Evolutionary conservation across 352 stramenopile species (phyloP).

Genomic region (Globisporangium sylvaticum): DNA sequence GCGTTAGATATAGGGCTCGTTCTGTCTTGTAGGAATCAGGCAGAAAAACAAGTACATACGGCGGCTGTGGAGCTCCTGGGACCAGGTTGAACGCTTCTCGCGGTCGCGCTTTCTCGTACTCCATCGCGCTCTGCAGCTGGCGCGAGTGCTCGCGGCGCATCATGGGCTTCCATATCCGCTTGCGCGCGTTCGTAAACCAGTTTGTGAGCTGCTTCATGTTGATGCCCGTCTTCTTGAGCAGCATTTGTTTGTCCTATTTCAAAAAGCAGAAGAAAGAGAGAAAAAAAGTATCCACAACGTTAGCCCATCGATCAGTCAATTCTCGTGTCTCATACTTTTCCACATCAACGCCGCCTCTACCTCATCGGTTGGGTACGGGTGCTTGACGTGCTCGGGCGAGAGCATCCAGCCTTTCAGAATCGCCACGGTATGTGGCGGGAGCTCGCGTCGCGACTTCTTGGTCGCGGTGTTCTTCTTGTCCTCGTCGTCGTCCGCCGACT

Average conservation of each 20-base stretch:
- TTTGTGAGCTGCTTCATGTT: conserved; percentile 91
- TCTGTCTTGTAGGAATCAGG: not conserved
- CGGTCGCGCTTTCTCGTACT: conserved; percentile 56
- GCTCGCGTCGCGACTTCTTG: conserved; percentile 78
- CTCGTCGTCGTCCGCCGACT: conserved; percentile 25
- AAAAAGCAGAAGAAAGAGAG: not conserved
- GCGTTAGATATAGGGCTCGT: not conserved
- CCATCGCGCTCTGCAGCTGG: conserved; percentile 67
- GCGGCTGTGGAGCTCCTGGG: conserved; percentile 14
- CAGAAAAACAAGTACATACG: conserved; percentile 13
- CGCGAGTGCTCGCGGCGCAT: conserved; percentile 82
- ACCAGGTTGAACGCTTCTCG: conserved; percentile 24
- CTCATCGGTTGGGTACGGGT: conserved; percentile 87
- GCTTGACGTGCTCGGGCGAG: conserved; percentile 85
- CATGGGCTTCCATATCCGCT: conserved; percentile 89
- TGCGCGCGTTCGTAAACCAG: conserved; percentile 88
- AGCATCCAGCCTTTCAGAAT: conserved; percentile 90
- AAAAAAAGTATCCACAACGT: not conserved
- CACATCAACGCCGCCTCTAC: conserved; percentile 17
- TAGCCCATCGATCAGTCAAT: too few species aligned
- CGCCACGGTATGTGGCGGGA: conserved; percentile 79
- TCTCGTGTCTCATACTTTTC: not conserved
- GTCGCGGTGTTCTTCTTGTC: conserved; percentile 34
- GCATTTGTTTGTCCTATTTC: conserved; percentile 82
- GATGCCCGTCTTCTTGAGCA: conserved; percentile 86